These are phyloP conservation scores for Daldinia bambusicola DNA, from an alignment of 495 filamentous ascomycete species.

Conservation along the genomic window DNA sequence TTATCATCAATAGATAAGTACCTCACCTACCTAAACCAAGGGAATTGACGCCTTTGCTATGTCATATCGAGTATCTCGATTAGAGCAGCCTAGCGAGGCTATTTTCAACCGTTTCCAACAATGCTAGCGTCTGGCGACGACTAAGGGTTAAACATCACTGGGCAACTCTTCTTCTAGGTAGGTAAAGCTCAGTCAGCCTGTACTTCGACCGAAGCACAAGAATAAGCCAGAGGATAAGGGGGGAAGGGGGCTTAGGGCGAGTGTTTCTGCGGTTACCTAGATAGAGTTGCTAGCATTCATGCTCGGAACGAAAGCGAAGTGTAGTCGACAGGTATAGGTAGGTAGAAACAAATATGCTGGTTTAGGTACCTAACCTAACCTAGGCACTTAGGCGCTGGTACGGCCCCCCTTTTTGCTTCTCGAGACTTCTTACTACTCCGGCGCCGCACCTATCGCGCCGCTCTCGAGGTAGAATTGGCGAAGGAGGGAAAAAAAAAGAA, in stretches of 20 bases:
- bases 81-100: not conserved
- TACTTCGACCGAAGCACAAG: not conserved
- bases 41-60: not conserved
- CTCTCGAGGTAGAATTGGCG: too few species aligned
- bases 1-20: too few species aligned
- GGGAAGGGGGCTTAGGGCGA: too few species aligned
- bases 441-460: too few species aligned
- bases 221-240: slow-evolving; percentile 14
- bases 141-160: not conserved
- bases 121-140: slow-evolving; percentile 2
- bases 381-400: not conserved
- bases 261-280: too few species aligned
- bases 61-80: not conserved
- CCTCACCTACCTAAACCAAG: not conserved
- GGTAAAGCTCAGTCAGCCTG: too few species aligned
- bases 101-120: not conserved
- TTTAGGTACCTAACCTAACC: not conserved
- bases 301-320: slow-evolving; percentile 21
- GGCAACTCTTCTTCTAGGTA: slow-evolving; percentile 12
- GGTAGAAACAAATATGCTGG: not conserved
- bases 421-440: too few species aligned
- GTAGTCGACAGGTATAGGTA: slow-evolving; percentile 21
- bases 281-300: slow-evolving; percentile 5
- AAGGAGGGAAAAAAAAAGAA: too few species aligned
- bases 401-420: too few species aligned